A percentile compares a stretch with the other conserved stretches of the same genome.
These are phyloP conservation scores for Pichia sp. DNA, from an alignment of 1,139 yeast genomes.

Conservation along the genomic window DNA sequence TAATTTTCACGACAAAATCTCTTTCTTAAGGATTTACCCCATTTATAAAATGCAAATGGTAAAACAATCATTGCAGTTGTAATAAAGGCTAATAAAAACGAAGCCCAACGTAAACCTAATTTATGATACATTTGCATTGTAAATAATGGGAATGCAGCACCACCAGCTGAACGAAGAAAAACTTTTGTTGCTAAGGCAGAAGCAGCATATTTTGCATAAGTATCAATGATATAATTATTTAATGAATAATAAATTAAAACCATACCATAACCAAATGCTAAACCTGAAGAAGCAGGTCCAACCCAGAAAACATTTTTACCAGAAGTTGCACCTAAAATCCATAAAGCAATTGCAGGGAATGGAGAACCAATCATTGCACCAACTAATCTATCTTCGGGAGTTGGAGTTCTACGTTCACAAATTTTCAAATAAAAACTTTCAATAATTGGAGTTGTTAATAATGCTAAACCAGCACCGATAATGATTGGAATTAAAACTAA, in stretches of 20 bases:
- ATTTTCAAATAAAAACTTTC: slow-evolving; percentile 55
- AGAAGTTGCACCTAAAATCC: slow-evolving; percentile 86
- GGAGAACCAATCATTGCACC: slow-evolving; percentile 92
- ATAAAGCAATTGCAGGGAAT: slow-evolving; percentile 79
- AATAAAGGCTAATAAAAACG: slow-evolving; percentile 76
- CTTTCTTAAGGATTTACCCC: slow-evolving; percentile 59
- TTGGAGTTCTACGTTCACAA: slow-evolving; percentile 53
- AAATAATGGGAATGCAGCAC: slow-evolving; percentile 80
- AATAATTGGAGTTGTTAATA: slow-evolving; percentile 62
- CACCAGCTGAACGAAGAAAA: slow-evolving; percentile 79
- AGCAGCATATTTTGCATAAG: slow-evolving; percentile 84
- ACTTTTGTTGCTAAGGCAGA: slow-evolving; percentile 88
- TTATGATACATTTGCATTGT: slow-evolving; percentile 74
- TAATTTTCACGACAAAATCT: slow-evolving; percentile 65
- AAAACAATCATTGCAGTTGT: slow-evolving; percentile 77
- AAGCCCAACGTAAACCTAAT: slow-evolving; percentile 77
- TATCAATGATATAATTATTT: slow-evolving; percentile 83
- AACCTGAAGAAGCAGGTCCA: slow-evolving; percentile 87
- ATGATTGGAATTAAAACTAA: slow-evolving; percentile 82
- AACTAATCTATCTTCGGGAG: slow-evolving; percentile 79
- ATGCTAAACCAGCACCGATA: slow-evolving; percentile 74
- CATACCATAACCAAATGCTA: slow-evolving; percentile 90
- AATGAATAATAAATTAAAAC: slow-evolving; percentile 80
- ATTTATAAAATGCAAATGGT: slow-evolving; percentile 71
- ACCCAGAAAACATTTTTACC: slow-evolving; percentile 80